Evolutionary conservation across 2,329 filamentous ascomycete genomes (phyloP), one percentile per base, ranked within the genome.

Genomic region (Talaromyces verruculosus): DNA sequence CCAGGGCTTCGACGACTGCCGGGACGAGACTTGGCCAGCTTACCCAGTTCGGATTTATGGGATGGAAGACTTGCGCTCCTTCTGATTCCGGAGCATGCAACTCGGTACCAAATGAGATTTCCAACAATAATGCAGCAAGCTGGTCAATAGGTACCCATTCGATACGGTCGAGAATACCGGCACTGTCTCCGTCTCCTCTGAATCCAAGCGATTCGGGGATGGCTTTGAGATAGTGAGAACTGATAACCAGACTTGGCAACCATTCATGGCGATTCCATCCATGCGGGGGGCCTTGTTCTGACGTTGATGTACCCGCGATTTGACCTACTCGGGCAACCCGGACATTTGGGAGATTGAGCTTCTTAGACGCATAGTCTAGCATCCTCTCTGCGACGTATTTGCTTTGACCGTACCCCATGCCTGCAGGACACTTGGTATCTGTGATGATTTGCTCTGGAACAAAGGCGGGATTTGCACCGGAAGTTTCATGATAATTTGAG

Each of bases 251-350:
- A 51, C 63, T 65, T 15, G 63, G 63, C 19, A 65, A 22, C 63
- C 63, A 65, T 30, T 65, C 63, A 15, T 65, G 63, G 1, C 55
- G 53, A 28, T 65, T 65, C 63, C 63, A 65, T 1, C 63, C 63
- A 47, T 53, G 53, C 3, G 63, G 47, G 35, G 41, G 22, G 6
- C 63, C 53, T 33, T 60, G 63, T 51, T 65, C 63, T 47, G 53
- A n/a, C 13, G 30, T 47, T 10, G 53, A 60, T n/a, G 63, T 59
- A 28, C 63, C 63, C 5, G 63, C 63, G 1, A 65, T 65, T 45
- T 65, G 63, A 41, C 63, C 63, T 7, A 65, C 63, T 11, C 63
- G 63, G 2, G 55, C 53, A 33, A 65, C n/a, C 5, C 55, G 25
- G 5, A 51, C 2, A 8, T 59, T 39, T 11, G 13, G 8, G 1